These are phyloP conservation scores for Diaporthe velutina DNA, from an alignment of 2,329 filamentous ascomycete genomes.

Conservation along the genomic window DNA sequence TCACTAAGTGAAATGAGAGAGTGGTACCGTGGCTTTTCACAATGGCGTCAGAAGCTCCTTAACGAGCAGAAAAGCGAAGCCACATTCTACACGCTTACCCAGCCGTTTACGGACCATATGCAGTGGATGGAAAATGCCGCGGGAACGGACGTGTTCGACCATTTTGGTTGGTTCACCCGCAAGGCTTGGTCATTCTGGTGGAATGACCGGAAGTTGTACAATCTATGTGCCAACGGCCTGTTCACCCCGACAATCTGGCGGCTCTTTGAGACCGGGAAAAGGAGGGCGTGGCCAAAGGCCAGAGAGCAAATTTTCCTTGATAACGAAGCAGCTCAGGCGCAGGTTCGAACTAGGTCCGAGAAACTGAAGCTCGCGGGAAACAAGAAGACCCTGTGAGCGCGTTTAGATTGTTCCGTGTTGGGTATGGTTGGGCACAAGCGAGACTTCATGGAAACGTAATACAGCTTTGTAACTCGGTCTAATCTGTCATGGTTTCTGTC, in stretches of 20 bases:
- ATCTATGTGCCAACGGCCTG: slow-evolving; percentile 26
- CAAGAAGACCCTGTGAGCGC: slow-evolving; percentile 15
- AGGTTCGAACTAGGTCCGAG: background rate
- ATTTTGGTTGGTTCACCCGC: slow-evolving; percentile 36
- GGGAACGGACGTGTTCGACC: slow-evolving; percentile 32
- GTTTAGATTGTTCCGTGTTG: background rate
- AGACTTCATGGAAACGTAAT: background rate
- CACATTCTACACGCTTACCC: slow-evolving; percentile 34
- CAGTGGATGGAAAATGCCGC: slow-evolving; percentile 34
- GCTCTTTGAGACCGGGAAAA: slow-evolving; percentile 31
- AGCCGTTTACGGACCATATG: slow-evolving; percentile 29
- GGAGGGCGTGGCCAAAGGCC: slow-evolving; percentile 10
- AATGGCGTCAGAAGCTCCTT: slow-evolving; percentile 7
- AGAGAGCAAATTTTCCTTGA: slow-evolving; percentile 19
- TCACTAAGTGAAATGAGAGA: background rate
- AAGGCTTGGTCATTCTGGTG: slow-evolving; percentile 39
- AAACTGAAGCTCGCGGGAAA: background rate
- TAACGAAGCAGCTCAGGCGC: background rate
- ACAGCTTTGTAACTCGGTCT: background rate
- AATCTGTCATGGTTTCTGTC: background rate
- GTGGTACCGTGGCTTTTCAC: slow-evolving; percentile 2
- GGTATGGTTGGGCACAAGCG: background rate
- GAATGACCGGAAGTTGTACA: slow-evolving; percentile 34
- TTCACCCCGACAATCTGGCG: slow-evolving; percentile 35
- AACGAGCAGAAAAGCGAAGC: slow-evolving; percentile 5